Conservation (phyloP, 345 rosid species). For the Brassica juncea region DNA sequence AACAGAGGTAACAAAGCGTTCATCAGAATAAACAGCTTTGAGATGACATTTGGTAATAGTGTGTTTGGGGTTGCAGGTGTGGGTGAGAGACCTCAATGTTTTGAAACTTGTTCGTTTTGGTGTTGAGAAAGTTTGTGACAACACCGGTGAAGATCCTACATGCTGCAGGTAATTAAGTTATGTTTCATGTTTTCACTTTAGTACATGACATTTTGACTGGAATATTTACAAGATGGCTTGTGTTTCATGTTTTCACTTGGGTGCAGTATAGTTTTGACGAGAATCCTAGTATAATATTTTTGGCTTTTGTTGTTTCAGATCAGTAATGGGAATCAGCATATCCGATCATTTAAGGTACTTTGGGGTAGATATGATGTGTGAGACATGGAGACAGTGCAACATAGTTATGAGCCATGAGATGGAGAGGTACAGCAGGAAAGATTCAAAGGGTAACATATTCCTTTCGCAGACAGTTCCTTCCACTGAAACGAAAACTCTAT, state of each 20-base stretch:
- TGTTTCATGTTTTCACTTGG: neutral
- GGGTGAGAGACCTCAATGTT: constrained; percentile 30
- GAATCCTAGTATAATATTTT: constrained; percentile 14
- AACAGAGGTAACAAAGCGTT: constrained; percentile 66
- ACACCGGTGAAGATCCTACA: constrained; percentile 72
- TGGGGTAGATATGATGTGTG: constrained; percentile 63
- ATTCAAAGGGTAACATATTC: constrained; percentile 62
- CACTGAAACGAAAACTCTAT: constrained; percentile 32
- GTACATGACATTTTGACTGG: neutral
- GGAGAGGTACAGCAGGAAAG: constrained; percentile 47
- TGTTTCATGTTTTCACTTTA: neutral
- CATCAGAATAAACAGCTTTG: constrained; percentile 5
- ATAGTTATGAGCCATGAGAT: constrained; percentile 59
- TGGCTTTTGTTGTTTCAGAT: constrained; percentile 44
- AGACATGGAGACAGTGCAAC: constrained; percentile 65
- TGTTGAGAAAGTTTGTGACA: constrained; percentile 73
- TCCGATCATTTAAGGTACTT: constrained; percentile 71
- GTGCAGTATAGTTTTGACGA: neutral
- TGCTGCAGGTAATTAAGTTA: constrained; percentile 64
- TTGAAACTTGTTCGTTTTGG: constrained; percentile 33
- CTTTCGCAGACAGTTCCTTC: constrained; percentile 47
- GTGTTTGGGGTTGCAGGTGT: constrained; percentile 30
- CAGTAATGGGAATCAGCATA: constrained; percentile 74
- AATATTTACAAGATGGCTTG: neutral
- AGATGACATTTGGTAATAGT: constrained; percentile 6